phyloP scores from a whole-genome alignment of 768 basidiomycete species.

The Rhizopogon vulgaris region DNA sequence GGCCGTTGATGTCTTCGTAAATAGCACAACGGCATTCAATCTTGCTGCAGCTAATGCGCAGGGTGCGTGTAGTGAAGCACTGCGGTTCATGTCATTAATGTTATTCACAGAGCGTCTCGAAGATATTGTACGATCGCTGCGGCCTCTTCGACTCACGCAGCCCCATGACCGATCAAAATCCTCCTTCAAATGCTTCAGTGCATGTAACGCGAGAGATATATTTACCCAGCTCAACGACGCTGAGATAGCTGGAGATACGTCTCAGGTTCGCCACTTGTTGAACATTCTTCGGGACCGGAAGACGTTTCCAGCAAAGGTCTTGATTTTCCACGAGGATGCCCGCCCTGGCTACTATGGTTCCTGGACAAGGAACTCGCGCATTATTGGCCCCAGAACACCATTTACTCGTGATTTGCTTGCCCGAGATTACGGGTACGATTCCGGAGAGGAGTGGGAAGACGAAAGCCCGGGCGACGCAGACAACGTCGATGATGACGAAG shows the following conservation, averaged over 20 bases:
- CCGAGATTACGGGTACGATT: slow-evolving; percentile 90
- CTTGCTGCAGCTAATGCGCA: slow-evolving; percentile 13
- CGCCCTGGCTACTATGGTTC: slow-evolving; percentile 95
- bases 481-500: slow-evolving; percentile 64
- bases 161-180: slow-evolving; percentile 12
- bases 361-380: slow-evolving; percentile 76
- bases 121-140: slow-evolving; percentile 21
- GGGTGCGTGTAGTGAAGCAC: slow-evolving; percentile 1
- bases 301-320: slow-evolving; percentile 66
- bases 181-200: slow-evolving; percentile 23
- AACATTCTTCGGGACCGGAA: slow-evolving; percentile 54
- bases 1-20: not conserved
- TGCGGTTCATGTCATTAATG: slow-evolving; percentile 23
- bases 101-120: slow-evolving; percentile 6
- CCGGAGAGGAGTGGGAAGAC: slow-evolving; percentile 94
- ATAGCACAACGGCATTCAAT: slow-evolving; percentile 15
- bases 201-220: slow-evolving; percentile 40
- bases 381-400: slow-evolving; percentile 79
- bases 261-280: slow-evolving; percentile 60
- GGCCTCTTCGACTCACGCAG: slow-evolving; percentile 22
- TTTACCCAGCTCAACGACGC: slow-evolving; percentile 69
- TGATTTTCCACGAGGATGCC: slow-evolving; percentile 78
- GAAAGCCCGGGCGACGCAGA: slow-evolving; percentile 73
- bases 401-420: slow-evolving; percentile 70
- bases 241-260: slow-evolving; percentile 67